phyloP scores from a whole-genome alignment of 257 asterid species.

The Cruciata laevipes region DNA sequence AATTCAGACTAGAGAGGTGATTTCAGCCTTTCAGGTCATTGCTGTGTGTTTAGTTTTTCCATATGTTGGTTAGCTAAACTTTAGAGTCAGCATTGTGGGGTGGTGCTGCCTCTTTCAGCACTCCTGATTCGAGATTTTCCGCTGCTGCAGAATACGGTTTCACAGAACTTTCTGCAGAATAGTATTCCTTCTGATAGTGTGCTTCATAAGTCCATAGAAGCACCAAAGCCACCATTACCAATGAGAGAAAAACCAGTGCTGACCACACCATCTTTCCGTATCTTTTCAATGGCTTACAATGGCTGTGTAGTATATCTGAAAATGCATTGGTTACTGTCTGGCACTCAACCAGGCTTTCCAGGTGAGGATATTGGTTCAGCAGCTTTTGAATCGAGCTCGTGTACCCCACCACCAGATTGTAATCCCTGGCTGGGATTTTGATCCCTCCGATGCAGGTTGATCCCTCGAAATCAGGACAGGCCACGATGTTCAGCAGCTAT shows the following conservation, averaged over 20 bases:
- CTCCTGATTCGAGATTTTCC: slow-evolving; percentile 32
- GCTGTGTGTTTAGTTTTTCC: background rate
- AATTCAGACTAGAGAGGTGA: background rate
- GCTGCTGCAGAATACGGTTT: slow-evolving; percentile 32
- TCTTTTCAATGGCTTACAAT: slow-evolving; percentile 63
- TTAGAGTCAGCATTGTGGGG: background rate
- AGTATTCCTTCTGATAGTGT: slow-evolving; percentile 26
- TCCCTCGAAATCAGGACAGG: slow-evolving; percentile 48
- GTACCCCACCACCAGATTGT: slow-evolving; percentile 40
- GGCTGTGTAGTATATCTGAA: slow-evolving; percentile 41
- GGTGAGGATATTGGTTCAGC: slow-evolving; percentile 61
- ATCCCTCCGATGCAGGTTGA: slow-evolving; percentile 63
- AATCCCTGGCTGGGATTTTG: slow-evolving; percentile 31
- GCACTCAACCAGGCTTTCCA: slow-evolving; percentile 69
- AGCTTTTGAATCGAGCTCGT: slow-evolving; percentile 53
- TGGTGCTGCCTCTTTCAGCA: slow-evolving; percentile 5
- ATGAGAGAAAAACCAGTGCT: slow-evolving; percentile 43
- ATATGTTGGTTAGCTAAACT: background rate
- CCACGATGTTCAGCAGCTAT: slow-evolving; percentile 38
- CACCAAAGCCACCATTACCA: slow-evolving; percentile 45
- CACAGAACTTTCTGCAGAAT: slow-evolving; percentile 35
- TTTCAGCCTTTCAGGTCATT: background rate
- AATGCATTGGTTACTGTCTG: slow-evolving; percentile 54
- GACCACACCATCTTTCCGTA: slow-evolving; percentile 44
- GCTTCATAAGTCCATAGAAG: slow-evolving; percentile 37